Evolutionary conservation across 2,329 filamentous ascomycete genomes (phyloP), one percentile per base, ranked within the genome.

Genomic region (Aspergillus fumigatiaffinis): DNA sequence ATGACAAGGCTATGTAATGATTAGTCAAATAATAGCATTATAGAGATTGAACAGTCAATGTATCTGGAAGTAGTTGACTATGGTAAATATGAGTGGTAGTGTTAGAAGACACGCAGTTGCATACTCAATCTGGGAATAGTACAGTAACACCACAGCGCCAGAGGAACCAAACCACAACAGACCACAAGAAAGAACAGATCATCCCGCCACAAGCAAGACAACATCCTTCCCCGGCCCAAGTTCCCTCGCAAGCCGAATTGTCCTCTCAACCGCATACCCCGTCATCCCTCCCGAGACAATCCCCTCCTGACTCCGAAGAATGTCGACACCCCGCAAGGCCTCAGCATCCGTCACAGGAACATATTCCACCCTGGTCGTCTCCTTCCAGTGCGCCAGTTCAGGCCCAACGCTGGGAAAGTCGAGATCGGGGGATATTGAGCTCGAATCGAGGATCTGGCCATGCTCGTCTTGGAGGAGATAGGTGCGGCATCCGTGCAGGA

Each of bases 371-470:
- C 92, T 84, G 50, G 87, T 82, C 62, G 76, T 89, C 68, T 97
- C 92, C 76, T 97, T 97, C 93, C 93, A 97, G 60, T 82, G 83
- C 17, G 88, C 85, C 51, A 97, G 82, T 75, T 97, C 93, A 1
- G 93, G 93, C 0, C 94, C 93, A 25, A 97, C 93, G 67, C 92
- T 93, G 0, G 93, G 93, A 72, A 97, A 97, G 77, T 97, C 92
- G 12, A 97, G 85, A 53, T 93, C 93, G 2, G 93, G 92, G 12
- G 92, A 96, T 47, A 97, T 86, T 20, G 92, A 97, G 77, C 97
- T 92, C 1, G 92, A 97, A 65, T 96, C 89, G 55, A 82, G 82
- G 68, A 97, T 95, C 76, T 97, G 93, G 3, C 93, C 93, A 73
- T 96, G 84, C 69, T 87, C 80, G 76, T 96, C 87, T 77, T 97